Percentiles rank a stretch among this genome's conserved stretches.
Conservation (phyloP, 1,139 yeast species). For the Hemisphaericaspora xylanilytica region DNA sequence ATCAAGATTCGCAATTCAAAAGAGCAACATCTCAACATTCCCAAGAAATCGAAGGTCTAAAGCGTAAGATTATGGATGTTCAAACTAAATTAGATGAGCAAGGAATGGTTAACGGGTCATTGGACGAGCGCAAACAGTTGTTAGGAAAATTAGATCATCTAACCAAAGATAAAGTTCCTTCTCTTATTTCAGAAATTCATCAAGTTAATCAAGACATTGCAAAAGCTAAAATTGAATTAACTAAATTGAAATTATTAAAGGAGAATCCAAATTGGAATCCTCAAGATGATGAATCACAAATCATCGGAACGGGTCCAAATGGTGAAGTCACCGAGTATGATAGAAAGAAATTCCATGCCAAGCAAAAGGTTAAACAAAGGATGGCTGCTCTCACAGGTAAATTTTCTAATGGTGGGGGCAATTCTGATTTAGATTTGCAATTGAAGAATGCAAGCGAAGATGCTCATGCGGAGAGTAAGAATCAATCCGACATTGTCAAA, state of each 20-base stretch:
- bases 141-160: conserved; percentile 51
- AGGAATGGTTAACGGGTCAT: conserved; percentile 29
- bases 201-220: conserved; percentile 67
- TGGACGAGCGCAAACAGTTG: conserved; percentile 42
- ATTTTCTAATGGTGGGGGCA: conserved; percentile 28
- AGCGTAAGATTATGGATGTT: conserved; percentile 54
- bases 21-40: conserved; percentile 24
- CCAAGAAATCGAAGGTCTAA: conserved; percentile 61
- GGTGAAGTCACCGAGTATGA: conserved; percentile 84
- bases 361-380: conserved; percentile 73
- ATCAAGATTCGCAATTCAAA: conserved; percentile 37
- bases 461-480: conserved; percentile 54
- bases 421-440: conserved; percentile 52
- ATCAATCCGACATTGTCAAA: conserved; percentile 55
- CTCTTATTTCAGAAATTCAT: conserved; percentile 59
- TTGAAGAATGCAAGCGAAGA: conserved; percentile 54
- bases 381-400: conserved; percentile 93
- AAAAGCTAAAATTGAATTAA: conserved; percentile 61
- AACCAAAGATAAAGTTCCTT: conserved; percentile 66
- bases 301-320: conserved; percentile 80
- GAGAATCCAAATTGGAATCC: conserved; percentile 61
- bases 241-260: conserved; percentile 51
- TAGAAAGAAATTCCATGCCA: conserved; percentile 71
- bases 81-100: conserved; percentile 47
- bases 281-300: conserved; percentile 47